These are phyloP conservation scores for Luzula sylvatica DNA, from an alignment of 176 grass and related monocot genomes.

Conservation along the genomic window DNA sequence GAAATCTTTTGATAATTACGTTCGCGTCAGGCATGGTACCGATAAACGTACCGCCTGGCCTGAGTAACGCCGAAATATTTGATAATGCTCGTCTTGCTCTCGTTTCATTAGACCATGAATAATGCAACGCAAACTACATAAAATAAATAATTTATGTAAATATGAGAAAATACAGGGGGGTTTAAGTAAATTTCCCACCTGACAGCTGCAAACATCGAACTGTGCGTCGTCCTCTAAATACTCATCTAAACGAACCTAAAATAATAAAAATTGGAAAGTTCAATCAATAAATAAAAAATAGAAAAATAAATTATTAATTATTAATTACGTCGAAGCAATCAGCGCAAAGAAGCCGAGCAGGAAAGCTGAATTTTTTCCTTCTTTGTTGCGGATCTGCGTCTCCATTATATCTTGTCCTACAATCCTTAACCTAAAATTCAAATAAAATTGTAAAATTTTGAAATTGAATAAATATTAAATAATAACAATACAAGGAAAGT, in stretches of 20 bases:
- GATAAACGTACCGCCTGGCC: conserved; percentile 82
- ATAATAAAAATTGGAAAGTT: background rate
- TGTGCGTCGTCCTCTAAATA: conserved; percentile 76
- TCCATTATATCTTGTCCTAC: conserved; percentile 86
- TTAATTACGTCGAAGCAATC: conserved; percentile 88
- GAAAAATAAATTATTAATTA: conserved; percentile 2
- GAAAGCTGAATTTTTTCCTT: conserved; percentile 88
- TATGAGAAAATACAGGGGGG: conserved; percentile 4
- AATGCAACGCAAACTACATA: conserved; percentile 91
- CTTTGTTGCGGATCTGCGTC: conserved; percentile 69
- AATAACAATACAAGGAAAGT: too few relatives aligned
- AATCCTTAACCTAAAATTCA: conserved; percentile 59
- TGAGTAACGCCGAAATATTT: conserved; percentile 85
- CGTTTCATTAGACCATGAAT: conserved; percentile 94
- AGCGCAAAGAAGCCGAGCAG: conserved; percentile 85
- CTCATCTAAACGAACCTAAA: conserved; percentile 66
- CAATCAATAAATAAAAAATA: conserved; percentile 2
- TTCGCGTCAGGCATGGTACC: conserved; percentile 96
- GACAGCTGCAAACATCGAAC: conserved; percentile 90
- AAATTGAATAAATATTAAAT: too few relatives aligned
- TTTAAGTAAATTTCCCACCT: conserved; percentile 29
- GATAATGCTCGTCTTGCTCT: conserved; percentile 75
- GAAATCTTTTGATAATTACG: conserved; percentile 84
- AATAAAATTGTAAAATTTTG: background rate
- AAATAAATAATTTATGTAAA: conserved; percentile 10